Evolutionary conservation across 139 green algal genomes (phyloP), one percentile per base, ranked within the genome.

Genomic region (Closterium sp.): DNA sequence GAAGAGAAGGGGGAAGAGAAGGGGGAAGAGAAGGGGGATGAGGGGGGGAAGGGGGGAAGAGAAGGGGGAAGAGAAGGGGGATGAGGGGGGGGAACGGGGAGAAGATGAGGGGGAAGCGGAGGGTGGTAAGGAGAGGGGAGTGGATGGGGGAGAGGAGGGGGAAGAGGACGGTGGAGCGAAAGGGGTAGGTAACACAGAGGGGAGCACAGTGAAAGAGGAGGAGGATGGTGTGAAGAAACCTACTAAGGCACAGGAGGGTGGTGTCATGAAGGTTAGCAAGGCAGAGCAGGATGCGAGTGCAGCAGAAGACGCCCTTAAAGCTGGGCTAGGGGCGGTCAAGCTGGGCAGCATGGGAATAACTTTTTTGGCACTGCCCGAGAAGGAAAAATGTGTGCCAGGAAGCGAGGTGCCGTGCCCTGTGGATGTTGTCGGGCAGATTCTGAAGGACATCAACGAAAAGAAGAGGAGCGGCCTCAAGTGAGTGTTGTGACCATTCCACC

Each of bases 341-440:
- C 88, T 90, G 42, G 88, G 88, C 88, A 90, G 88, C 88, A 90
- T 90, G 88, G 88, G 88, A 17, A 79, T 90, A 79, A 31, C 29
- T 86, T 90, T 90, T 79, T 24, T 90, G 42, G 34, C n/a, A 9
- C 42, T 90, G 42, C 42, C 88, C 34, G 42, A 90, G 88, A 79
- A 79, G 62, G 62, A 79, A 79, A 79, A 79, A 27, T 79, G 62
- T 79, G 62, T 79, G 17, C 62, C 62, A 4, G 62, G 62, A 13
- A 79, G 62, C 62, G 19, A 79, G 19, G 62, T 79, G 62, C 62
- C 62, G 1, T 70, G 88, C 22, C 88, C 88, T 19, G 29, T 38
- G 24, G 88, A 90, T 29, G 88, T 90, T 21, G 88, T 90, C 34
- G 11, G 88, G 88, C 29, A 79, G 38, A 31, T 90, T 29, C 42